Percentiles rank a stretch among this genome's conserved stretches.
Conservation (phyloP, 208 protist genomes). For the Crithidia thermophila region DNA sequence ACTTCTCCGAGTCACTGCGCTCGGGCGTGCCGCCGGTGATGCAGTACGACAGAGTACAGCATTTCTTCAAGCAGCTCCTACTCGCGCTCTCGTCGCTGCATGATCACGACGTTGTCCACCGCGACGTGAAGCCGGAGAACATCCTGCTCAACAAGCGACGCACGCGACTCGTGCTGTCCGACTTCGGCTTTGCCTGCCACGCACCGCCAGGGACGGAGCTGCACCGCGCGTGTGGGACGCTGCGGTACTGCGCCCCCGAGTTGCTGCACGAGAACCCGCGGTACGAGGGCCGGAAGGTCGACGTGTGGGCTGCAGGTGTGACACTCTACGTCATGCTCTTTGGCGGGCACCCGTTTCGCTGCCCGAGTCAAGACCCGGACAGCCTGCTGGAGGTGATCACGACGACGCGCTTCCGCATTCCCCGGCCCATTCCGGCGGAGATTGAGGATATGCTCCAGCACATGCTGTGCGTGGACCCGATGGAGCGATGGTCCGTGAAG, state of each 20-base stretch:
- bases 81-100: constrained; percentile 66
- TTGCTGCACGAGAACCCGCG: constrained; percentile 60
- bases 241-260: constrained; percentile 87
- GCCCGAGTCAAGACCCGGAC: constrained; percentile 50
- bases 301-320: constrained; percentile 90
- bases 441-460: constrained; percentile 62
- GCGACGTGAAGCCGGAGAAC: constrained; percentile 92
- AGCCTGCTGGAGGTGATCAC: constrained; percentile 62
- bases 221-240: constrained; percentile 74
- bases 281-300: constrained; percentile 92
- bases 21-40: constrained; percentile 13
- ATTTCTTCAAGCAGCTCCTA: constrained; percentile 68
- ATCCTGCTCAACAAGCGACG: constrained; percentile 68
- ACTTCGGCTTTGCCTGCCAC: constrained; percentile 90
- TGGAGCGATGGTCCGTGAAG: constrained; percentile 72
- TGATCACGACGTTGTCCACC: constrained; percentile 75
- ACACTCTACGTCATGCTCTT: constrained; percentile 93
- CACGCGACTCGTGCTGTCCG: constrained; percentile 71
- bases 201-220: constrained; percentile 40
- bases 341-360: constrained; percentile 92
- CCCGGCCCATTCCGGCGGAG: constrained; percentile 43
- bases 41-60: constrained; percentile 31
- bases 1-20: constrained; percentile 10
- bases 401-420: constrained; percentile 56
- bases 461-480: constrained; percentile 80